Evolutionary conservation across 2,329 filamentous ascomycete genomes (phyloP).

Genomic region (Dothistroma pini): DNA sequence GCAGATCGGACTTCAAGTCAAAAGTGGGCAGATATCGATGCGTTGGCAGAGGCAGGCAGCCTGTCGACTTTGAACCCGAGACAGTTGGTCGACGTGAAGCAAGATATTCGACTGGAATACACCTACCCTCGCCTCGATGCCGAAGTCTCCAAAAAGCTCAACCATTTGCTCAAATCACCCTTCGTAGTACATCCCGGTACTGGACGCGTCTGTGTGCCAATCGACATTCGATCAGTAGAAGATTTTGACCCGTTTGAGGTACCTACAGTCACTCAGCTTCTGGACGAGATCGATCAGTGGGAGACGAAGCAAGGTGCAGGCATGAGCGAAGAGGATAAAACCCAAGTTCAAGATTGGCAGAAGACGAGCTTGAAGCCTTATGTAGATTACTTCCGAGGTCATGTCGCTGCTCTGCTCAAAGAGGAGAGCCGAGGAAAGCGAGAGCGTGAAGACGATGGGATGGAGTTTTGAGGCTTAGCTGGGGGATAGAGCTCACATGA

Average conservation of each 20-base stretch:
- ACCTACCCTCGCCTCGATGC: slow-evolving; percentile 96
- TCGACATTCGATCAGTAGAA: slow-evolving; percentile 70
- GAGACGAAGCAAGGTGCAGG: slow-evolving; percentile 48
- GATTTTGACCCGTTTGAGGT: slow-evolving; percentile 83
- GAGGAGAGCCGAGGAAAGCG: slow-evolving; percentile 57
- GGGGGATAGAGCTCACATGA: neutral
- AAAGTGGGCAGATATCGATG: slow-evolving; percentile 95
- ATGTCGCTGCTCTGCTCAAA: slow-evolving; percentile 74
- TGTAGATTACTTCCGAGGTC: slow-evolving; percentile 80
- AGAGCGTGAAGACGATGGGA: slow-evolving; percentile 58
- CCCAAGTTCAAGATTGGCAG: slow-evolving; percentile 77
- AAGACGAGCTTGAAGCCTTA: slow-evolving; percentile 95
- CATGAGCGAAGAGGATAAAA: slow-evolving; percentile 42
- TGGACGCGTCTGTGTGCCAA: slow-evolving; percentile 90
- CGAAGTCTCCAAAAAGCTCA: slow-evolving; percentile 95
- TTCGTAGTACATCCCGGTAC: slow-evolving; percentile 97
- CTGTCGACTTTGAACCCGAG: slow-evolving; percentile 58
- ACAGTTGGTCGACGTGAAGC: slow-evolving; percentile 80
- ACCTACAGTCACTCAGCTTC: slow-evolving; percentile 79
- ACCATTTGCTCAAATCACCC: slow-evolving; percentile 94
- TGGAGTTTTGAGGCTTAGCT: slow-evolving; percentile 58
- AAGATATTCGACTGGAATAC: slow-evolving; percentile 95
- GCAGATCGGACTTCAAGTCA: slow-evolving; percentile 70
- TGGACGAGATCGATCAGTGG: slow-evolving; percentile 85
- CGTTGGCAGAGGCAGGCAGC: slow-evolving; percentile 71